Percentiles rank a stretch among this genome's conserved stretches.
These are phyloP conservation scores for Lasiodiplodia gonubiensis DNA, from an alignment of 2,329 filamentous ascomycete genomes.

Conservation along the genomic window DNA sequence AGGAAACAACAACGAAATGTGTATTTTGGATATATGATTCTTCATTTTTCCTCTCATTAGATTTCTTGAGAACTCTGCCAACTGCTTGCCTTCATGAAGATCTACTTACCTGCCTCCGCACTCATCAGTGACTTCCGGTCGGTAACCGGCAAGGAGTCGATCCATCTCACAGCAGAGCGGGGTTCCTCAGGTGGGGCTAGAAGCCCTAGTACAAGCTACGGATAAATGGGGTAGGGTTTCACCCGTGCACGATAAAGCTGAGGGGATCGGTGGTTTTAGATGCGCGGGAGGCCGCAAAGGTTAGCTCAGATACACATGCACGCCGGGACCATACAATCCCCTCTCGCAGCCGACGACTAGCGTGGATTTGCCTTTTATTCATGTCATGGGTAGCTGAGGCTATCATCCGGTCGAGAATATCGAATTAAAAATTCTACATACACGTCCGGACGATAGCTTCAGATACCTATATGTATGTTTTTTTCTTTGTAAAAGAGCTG, in stretches of 20 bases:
- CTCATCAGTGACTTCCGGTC: neutral
- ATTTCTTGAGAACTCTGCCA: neutral
- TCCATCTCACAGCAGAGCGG: neutral
- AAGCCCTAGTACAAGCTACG: neutral
- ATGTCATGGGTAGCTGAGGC: too few species aligned
- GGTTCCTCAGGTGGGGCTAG: neutral
- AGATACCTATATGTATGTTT: too few species aligned
- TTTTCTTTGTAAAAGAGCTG: too few species aligned
- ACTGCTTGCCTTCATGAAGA: neutral
- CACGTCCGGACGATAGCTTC: too few species aligned
- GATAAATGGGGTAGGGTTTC: neutral
- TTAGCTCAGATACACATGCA: neutral
- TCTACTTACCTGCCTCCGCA: neutral
- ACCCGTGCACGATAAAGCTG: neutral
- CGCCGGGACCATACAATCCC: neutral
- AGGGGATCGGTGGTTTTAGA: conserved; percentile 3
- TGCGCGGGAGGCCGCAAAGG: neutral
- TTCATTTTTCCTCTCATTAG: neutral
- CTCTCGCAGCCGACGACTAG: too few species aligned
- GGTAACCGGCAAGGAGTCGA: neutral
- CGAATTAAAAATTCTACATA: too few species aligned
- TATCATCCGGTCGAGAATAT: too few species aligned
- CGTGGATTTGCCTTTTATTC: too few species aligned
- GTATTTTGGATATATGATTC: conserved; percentile 10
- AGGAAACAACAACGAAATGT: conserved; percentile 3